Base-by-base conservation (phyloP, 352 stramenopile species). In the Globisporangium emineosum region DNA sequence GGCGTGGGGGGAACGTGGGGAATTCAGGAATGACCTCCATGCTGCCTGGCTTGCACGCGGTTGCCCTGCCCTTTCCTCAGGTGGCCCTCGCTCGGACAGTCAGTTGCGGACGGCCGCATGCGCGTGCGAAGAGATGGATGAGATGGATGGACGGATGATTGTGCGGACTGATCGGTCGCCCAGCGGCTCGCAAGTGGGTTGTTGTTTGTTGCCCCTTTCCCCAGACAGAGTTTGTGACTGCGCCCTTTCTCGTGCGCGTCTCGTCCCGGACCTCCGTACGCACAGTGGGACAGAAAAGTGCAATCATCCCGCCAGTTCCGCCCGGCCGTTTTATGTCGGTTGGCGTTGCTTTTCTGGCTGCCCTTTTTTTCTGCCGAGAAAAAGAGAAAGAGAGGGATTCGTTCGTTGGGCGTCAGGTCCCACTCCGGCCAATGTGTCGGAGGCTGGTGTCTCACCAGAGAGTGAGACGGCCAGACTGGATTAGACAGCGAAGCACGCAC, bases 21-120 rank as follows among this genome's bases (percentile, higher is more conserved):
- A 57, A 57, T 57, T 32, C 27, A 21, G 17, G 51, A 57, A 57
- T 57, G 51, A n/a, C 27, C 27, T 17, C n/a, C 45, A 30, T 29
- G 8, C 2, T 30, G 47, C 12, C 4, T 30, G 21, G 8, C 8
- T 29, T 25, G 21, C 37, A 6, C 45, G 13, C 9, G 47, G 3
- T 53, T 55, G 49, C 47, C 43, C 21, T 8, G 43, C 43, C 19
- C 4, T 27, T 27, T 27, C 10, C 45, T 52, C 15, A 6, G 25
- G 8, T n/a, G n/a, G n/a, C n/a, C n/a, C n/a, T n/a, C n/a, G n/a
- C 45, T 52, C 25, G 27, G 49, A 37, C 25, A 33, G 49, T 55
- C 47, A 54, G 47, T 55, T 55, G 49, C 21, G 25, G 49, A 27
- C 19, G n/a, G 40, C 40, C 47, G 40, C 40, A 49, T 25, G 6